These are phyloP conservation scores for Solidago caesia DNA, from an alignment of 129 eudicot species.

Conservation along the genomic window DNA sequence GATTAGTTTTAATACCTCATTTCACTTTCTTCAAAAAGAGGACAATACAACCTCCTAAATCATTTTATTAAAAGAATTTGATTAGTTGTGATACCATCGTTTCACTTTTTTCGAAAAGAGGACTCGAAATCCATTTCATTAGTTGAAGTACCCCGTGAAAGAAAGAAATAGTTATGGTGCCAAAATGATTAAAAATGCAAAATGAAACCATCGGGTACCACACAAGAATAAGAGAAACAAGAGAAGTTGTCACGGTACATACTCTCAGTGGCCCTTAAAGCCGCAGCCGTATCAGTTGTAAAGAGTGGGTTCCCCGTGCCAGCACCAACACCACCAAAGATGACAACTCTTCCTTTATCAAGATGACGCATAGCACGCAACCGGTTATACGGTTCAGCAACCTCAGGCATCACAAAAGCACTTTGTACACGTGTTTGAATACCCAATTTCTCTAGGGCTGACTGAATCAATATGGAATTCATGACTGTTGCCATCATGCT, in stretches of 20 bases:
- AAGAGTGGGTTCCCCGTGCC: slow-evolving; percentile 48
- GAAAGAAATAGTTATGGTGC: not conserved
- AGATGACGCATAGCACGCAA: slow-evolving; percentile 54
- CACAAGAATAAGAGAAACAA: not conserved
- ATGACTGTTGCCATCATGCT: slow-evolving; percentile 62
- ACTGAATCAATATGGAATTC: slow-evolving; percentile 53
- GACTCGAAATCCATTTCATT: not conserved
- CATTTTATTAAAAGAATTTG: not conserved
- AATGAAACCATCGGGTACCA: not conserved
- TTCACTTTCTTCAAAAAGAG: not conserved
- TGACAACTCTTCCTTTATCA: slow-evolving; percentile 51
- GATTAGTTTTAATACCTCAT: too few relatives aligned
- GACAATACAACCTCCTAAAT: not conserved
- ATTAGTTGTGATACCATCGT: not conserved
- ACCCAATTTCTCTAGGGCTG: slow-evolving; percentile 49
- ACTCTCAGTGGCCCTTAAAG: slow-evolving; percentile 49
- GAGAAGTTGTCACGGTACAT: not conserved
- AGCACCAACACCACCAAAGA: slow-evolving; percentile 48
- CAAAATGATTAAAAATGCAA: slow-evolving; percentile 7
- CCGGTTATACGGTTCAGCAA: slow-evolving; percentile 49
- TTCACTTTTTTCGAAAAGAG: not conserved
- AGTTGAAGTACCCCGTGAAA: not conserved
- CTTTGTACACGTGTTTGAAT: slow-evolving; percentile 53
- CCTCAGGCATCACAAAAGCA: slow-evolving; percentile 49
- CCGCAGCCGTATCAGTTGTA: slow-evolving; percentile 53